Evolutionary conservation across 306 rosid species (phyloP).

Genomic region (Sicyos edulis): DNA sequence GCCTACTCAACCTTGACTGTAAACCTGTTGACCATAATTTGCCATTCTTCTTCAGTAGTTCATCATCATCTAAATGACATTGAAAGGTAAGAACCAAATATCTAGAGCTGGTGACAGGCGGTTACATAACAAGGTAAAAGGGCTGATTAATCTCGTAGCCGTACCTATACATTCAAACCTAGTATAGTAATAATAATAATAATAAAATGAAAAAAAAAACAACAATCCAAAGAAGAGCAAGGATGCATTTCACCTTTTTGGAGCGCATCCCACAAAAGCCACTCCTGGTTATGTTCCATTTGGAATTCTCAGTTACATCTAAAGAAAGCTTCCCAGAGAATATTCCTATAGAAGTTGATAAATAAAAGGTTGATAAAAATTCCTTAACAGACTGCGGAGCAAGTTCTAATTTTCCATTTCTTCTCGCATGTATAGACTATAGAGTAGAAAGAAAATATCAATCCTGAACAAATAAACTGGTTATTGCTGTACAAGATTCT

Average conservation of each 20-base stretch:
- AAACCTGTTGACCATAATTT: background rate
- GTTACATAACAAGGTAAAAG: background rate
- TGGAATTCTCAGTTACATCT: constrained; percentile 53
- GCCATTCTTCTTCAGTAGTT: background rate
- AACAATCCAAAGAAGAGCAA: background rate
- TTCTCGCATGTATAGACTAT: constrained; percentile 1
- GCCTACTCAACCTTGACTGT: background rate
- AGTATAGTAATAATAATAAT: background rate
- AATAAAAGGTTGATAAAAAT: background rate
- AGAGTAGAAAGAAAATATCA: background rate
- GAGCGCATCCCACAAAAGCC: constrained; percentile 98
- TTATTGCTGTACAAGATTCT: background rate
- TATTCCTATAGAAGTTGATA: constrained; percentile 37
- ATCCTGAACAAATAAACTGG: background rate
- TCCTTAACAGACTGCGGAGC: background rate
- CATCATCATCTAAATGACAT: background rate
- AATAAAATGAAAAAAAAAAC: background rate
- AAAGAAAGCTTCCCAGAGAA: constrained; percentile 81
- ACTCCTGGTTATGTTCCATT: constrained; percentile 60
- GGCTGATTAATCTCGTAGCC: background rate
- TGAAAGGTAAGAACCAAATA: background rate
- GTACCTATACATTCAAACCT: background rate
- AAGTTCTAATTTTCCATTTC: background rate
- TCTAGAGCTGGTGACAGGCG: background rate
- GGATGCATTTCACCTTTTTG: constrained; percentile 48